Evolutionary conservation across 352 stramenopile genomes (phyloP).

Genomic region (Phytophthora cryptogea): DNA sequence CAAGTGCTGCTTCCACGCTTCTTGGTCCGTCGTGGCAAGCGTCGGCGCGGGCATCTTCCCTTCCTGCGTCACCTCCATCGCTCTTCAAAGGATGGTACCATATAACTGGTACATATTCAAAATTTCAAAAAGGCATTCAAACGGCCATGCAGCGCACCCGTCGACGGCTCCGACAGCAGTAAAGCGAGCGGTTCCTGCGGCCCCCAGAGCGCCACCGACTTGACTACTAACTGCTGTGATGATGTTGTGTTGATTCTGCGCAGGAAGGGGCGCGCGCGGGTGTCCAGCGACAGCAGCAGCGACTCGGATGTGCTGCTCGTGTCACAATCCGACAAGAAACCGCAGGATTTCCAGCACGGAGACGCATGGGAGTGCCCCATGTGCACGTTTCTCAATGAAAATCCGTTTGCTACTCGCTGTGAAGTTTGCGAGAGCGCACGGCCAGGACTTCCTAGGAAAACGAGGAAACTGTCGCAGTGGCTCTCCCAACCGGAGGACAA

Average conservation of each 20-base stretch:
- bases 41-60: slow-evolving; percentile 9
- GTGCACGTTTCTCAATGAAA: slow-evolving; percentile 58
- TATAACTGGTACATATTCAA: slow-evolving; percentile 19
- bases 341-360: slow-evolving; percentile 4
- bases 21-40: not conserved
- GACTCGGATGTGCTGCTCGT: slow-evolving; percentile 31
- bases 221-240: not conserved
- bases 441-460: slow-evolving; percentile 26
- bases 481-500: slow-evolving; percentile 34
- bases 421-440: slow-evolving; percentile 49
- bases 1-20: slow-evolving; percentile 23
- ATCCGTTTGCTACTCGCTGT: slow-evolving; percentile 24
- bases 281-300: slow-evolving; percentile 36
- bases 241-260: not conserved
- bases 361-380: slow-evolving; percentile 43
- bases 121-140: slow-evolving; percentile 23
- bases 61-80: slow-evolving; percentile 12
- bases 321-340: slow-evolving; percentile 1
- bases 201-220: not conserved
- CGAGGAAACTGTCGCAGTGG: slow-evolving; percentile 49
- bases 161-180: slow-evolving; percentile 36
- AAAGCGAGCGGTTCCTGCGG: not conserved
- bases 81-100: slow-evolving; percentile 7
- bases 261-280: slow-evolving; percentile 14
- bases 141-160: slow-evolving; percentile 22